Evolutionary conservation across 2,329 filamentous ascomycete species (phyloP), one percentile per base, ranked within the genome.

Genomic region (Hymenoscyphus repandus): DNA sequence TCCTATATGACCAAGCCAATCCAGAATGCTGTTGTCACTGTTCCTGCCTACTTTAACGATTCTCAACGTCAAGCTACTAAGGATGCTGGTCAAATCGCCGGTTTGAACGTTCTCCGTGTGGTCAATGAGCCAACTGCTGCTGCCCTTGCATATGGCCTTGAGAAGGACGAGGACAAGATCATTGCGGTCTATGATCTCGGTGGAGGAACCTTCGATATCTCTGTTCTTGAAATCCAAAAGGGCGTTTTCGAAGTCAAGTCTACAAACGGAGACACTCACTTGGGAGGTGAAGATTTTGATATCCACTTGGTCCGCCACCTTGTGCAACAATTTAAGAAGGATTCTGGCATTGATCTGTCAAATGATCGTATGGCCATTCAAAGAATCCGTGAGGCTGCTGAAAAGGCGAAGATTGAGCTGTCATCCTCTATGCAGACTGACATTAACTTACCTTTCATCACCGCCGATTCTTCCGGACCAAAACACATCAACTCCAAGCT

Each of bases 161-260:
- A 96, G 77, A 96, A 96, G 82, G 88, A 93, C 72, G 80, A 83
- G 58, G 90, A 96, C 76, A 82, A 87, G 60, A 76, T 96, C 55
- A 87, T 96, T 66, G 90, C 91, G 64, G 91, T 97, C 70, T 97
- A 95, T 78, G 91, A 97, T 86, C 82, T 97, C 66, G 91, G 91
- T 77, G 91, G 91, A 82, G 91, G 91, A 83, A 97, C 91, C 64
- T 97, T 97, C 75, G 92, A 97, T 90, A 95, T 97, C 74, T 96
- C 91, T 58, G 85, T 96, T 57, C 86, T 97, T 13, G 90, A 96
- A 76, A 96, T 97, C 69, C 90, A 96, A 77, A 90, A 90, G 73
- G 92, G 92, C 72, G 91, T 97, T 50, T 97, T 97, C 72, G 92
- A 96, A 79, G 92, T 97, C 73, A 96, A 96, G 83, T 95, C 92